These are phyloP conservation scores for Microbotryum scabiosae DNA, from an alignment of 1,284 basidiomycete species.

Conservation along the genomic window DNA sequence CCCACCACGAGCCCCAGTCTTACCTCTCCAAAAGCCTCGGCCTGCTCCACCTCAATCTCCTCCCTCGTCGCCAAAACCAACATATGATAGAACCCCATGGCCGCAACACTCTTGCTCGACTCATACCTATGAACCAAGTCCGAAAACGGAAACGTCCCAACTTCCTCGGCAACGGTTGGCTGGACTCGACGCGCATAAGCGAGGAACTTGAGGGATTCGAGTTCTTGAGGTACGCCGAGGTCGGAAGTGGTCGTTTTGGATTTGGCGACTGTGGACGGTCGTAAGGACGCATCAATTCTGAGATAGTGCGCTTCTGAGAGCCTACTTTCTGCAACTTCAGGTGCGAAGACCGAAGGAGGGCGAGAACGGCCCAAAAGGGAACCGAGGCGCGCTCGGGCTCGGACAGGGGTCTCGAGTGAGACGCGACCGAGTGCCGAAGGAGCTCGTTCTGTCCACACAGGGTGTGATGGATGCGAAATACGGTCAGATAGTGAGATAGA, in stretches of 20 bases:
- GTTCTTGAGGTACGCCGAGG: slow-evolving; percentile 13
- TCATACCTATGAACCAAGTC: slow-evolving; percentile 29
- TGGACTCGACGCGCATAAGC: slow-evolving; percentile 5
- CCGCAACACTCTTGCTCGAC: slow-evolving; percentile 33
- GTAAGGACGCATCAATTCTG: not conserved
- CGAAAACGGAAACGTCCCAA: slow-evolving; percentile 17
- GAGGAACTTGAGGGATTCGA: slow-evolving; percentile 27
- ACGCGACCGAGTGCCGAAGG: too few relatives aligned
- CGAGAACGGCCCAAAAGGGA: too few relatives aligned
- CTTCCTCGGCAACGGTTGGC: not conserved
- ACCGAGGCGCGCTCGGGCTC: too few relatives aligned
- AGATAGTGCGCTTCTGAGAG: too few relatives aligned
- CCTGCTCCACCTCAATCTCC: slow-evolving; percentile 33
- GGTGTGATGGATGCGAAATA: not conserved
- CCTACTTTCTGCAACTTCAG: too few relatives aligned
- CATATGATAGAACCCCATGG: slow-evolving; percentile 38
- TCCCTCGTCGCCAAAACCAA: slow-evolving; percentile 32
- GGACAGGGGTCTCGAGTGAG: too few relatives aligned
- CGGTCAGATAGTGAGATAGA: not conserved
- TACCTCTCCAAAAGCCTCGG: slow-evolving; percentile 36
- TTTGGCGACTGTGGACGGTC: not conserved
- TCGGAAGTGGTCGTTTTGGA: not conserved
- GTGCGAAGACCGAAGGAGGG: too few relatives aligned
- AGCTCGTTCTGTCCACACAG: not conserved
- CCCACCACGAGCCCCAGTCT: not conserved